phyloP scores from a whole-genome alignment of 306 rosid species.

The Fagus crenata region DNA sequence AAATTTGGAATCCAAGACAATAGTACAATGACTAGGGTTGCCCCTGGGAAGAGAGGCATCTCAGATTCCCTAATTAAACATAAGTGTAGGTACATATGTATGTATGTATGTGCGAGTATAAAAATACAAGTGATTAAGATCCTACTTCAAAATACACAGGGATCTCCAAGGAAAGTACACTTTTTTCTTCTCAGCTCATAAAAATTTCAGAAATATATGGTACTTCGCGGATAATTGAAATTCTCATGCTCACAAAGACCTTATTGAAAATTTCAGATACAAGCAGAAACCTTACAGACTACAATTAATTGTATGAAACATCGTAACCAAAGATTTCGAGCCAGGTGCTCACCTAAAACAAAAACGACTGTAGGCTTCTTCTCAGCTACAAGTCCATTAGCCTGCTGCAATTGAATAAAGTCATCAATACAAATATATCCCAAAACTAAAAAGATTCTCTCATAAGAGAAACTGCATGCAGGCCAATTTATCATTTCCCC shows the following conservation, averaged over 20 bases:
- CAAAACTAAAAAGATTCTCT: not conserved
- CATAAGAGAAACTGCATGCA: not conserved
- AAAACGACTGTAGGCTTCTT: conserved; percentile 85
- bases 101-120: not conserved
- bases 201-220: too few relatives aligned
- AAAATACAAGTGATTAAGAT: not conserved
- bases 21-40: not conserved
- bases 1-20: not conserved
- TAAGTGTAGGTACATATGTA: too few relatives aligned
- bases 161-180: not conserved
- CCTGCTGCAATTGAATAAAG: conserved; percentile 49
- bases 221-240: not conserved
- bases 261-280: not conserved
- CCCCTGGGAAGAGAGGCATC: not conserved
- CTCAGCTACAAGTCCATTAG: conserved; percentile 49
- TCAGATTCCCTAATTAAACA: not conserved
- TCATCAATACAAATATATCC: not conserved
- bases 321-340: conserved; percentile 12
- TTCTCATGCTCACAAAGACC: not conserved
- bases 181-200: not conserved
- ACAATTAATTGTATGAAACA: not conserved
- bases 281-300: not conserved
- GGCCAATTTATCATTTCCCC: not conserved
- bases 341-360: conserved; percentile 76
- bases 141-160: not conserved